Evolutionary conservation across 2,329 filamentous ascomycete species (phyloP).

Genomic region (Exserohilum rostratum): DNA sequence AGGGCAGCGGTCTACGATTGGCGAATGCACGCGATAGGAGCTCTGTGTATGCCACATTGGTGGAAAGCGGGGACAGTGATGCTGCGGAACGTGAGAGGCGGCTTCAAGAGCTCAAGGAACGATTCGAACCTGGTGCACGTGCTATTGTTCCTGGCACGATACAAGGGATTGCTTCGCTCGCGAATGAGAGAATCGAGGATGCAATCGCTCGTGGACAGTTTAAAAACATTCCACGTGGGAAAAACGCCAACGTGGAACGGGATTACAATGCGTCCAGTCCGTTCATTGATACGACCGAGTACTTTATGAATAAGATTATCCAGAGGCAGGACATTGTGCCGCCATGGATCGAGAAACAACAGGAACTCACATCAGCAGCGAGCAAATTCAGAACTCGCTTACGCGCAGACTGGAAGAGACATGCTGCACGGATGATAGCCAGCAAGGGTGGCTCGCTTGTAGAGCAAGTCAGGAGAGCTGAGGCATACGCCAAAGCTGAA

Average conservation of each 20-base stretch:
- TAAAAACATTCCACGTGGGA: slow-evolving; percentile 69
- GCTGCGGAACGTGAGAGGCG: slow-evolving; percentile 75
- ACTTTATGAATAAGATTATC: slow-evolving; percentile 98
- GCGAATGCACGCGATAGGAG: slow-evolving; percentile 65
- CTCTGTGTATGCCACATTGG: slow-evolving; percentile 60
- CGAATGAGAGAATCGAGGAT: slow-evolving; percentile 91
- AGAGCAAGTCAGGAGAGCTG: slow-evolving; percentile 73
- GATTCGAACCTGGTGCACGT: slow-evolving; percentile 75
- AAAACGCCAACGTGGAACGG: slow-evolving; percentile 79
- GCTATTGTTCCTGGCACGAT: slow-evolving; percentile 78
- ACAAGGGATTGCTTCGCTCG: slow-evolving; percentile 78
- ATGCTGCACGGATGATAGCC: slow-evolving; percentile 79
- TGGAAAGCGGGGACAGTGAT: slow-evolving; percentile 61
- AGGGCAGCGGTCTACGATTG: slow-evolving; percentile 51
- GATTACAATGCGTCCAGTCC: slow-evolving; percentile 84
- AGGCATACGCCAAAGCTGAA: slow-evolving; percentile 78
- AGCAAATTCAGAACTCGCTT: slow-evolving; percentile 75
- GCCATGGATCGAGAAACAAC: slow-evolving; percentile 98
- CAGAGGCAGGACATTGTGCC: slow-evolving; percentile 94
- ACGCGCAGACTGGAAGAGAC: slow-evolving; percentile 81
- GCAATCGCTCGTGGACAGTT: slow-evolving; percentile 93
- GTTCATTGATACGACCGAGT: slow-evolving; percentile 95
- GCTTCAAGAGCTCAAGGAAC: slow-evolving; percentile 75
- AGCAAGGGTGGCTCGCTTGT: slow-evolving; percentile 76
- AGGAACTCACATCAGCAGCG: slow-evolving; percentile 76